Conservation (phyloP, 495 filamentous ascomycete species). For the Tuber melanosporum region DNA sequence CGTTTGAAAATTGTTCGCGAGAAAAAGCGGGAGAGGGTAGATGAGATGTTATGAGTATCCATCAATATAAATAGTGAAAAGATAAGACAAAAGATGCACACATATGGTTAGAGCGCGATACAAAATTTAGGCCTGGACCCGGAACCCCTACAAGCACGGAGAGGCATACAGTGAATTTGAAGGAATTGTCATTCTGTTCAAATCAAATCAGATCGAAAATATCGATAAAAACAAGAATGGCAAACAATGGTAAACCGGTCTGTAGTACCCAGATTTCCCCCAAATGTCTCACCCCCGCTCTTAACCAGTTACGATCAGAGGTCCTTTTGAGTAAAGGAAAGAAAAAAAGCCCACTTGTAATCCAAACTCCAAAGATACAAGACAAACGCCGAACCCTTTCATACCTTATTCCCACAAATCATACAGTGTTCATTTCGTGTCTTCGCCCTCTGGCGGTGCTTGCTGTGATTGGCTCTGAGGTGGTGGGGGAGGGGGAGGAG, state of each 20-base stretch:
- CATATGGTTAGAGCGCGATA: neutral
- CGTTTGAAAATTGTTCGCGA: neutral
- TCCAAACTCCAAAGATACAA: constrained; percentile 38
- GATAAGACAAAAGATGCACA: neutral
- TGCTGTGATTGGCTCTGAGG: constrained; percentile 30
- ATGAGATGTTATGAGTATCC: neutral
- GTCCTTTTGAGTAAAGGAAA: neutral
- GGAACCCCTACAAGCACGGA: neutral
- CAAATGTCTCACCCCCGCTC: neutral
- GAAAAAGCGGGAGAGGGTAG: neutral
- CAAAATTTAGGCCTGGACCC: neutral
- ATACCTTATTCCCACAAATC: constrained; percentile 16
- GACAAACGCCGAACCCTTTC: constrained; percentile 32
- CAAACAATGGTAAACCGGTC: neutral
- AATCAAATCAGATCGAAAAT: neutral
- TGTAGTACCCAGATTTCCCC: neutral
- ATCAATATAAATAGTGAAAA: neutral
- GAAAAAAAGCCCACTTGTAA: constrained; percentile 21
- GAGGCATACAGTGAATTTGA: neutral
- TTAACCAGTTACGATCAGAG: neutral
- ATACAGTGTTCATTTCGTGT: constrained; percentile 27
- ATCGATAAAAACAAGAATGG: neutral
- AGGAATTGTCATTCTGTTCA: neutral
- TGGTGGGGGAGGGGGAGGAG: constrained; percentile 21
- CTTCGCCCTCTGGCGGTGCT: constrained; percentile 19